Evolutionary conservation across 2,329 filamentous ascomycete species (phyloP), one percentile per base, ranked within the genome.

Genomic region (Verticillium nubilum): DNA sequence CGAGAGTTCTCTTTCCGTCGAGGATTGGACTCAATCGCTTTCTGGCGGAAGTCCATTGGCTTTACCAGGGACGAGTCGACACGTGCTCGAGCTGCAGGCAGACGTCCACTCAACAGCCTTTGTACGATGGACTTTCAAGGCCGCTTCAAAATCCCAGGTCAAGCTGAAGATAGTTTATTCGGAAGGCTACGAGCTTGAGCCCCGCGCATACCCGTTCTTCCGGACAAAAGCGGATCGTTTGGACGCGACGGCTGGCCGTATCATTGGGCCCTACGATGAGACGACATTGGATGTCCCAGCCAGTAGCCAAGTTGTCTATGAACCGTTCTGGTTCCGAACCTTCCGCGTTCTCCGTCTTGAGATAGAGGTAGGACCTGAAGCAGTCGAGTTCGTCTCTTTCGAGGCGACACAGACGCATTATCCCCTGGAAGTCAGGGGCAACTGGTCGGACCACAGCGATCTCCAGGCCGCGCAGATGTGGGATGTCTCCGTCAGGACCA

Each of bases 211-310:
- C 50, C 76, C 76, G 0, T 77, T 73, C 60, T 72, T 76, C 47
- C 70, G 76, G 1, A 65, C 65, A 12, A 78, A 78, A 57, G 65
- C 61, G 0, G 67, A 77, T 59, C 70, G 75, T 5, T 59, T 73
- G 2, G 71, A 77, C 60, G 64, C 69, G 2, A 56, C 47, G 2
- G 62, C 64, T 17, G 70, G 71, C 0, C 65, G 71, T 37, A 63
- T 75, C 5, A 66, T 77, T 7, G 75, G 75, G 0, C 74, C 74
- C 0, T 71, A 67, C 52, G 75, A 77, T 54, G 69, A 72, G 6
- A 67, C 70, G 0, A 62, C 56, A 0, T 56, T 76, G 7, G 63
- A 71, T n/a, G 37, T 73, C 4, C 19, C 42, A 12, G 19, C 42
- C n/a, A 19, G 19, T 4, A 10, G 42, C 19, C 19, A 50, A 23